Evolutionary conservation across 345 rosid species (phyloP).

Genomic region (Erysimum cheiranthoides): DNA sequence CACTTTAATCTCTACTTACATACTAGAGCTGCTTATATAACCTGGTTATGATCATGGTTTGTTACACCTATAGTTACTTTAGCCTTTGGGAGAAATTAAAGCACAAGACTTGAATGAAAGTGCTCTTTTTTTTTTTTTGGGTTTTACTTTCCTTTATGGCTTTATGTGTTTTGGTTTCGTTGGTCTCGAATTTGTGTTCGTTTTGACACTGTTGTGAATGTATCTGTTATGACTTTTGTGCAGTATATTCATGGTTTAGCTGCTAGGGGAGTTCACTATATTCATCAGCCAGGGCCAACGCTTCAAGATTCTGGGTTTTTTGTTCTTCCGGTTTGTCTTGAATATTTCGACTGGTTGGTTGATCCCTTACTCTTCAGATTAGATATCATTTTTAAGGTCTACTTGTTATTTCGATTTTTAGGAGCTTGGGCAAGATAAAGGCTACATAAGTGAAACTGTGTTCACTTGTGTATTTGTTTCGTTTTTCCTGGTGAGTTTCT

Average conservation of each 20-base stretch:
- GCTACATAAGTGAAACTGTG: conserved; percentile 84
- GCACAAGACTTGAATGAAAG: conserved; percentile 40
- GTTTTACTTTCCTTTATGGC: conserved; percentile 6
- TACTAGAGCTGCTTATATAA: conserved; percentile 15
- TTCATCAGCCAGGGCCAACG: conserved; percentile 86
- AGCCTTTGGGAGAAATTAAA: conserved; percentile 12
- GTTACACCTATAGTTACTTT: conserved; percentile 32
- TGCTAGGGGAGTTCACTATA: conserved; percentile 93
- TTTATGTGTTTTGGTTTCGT: neutral
- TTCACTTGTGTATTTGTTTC: conserved; percentile 73
- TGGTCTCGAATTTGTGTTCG: neutral
- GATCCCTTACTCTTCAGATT: neutral
- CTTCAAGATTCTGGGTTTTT: conserved; percentile 88
- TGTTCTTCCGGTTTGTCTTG: conserved; percentile 77
- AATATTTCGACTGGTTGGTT: conserved; percentile 2
- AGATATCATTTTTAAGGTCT: conserved; percentile 17
- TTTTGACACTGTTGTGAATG: conserved; percentile 5
- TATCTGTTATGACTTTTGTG: conserved; percentile 26
- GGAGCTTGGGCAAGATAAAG: conserved; percentile 96
- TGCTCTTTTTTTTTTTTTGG: conserved; percentile 1
- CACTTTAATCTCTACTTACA: conserved; percentile 13
- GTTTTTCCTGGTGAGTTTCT: conserved; percentile 73
- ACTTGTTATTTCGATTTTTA: conserved; percentile 28
- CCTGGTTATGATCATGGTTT: conserved; percentile 49
- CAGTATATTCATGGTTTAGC: conserved; percentile 94